Conservation (phyloP, 2,329 filamentous ascomycete genomes). For the Talaromyces sp. region DNA sequence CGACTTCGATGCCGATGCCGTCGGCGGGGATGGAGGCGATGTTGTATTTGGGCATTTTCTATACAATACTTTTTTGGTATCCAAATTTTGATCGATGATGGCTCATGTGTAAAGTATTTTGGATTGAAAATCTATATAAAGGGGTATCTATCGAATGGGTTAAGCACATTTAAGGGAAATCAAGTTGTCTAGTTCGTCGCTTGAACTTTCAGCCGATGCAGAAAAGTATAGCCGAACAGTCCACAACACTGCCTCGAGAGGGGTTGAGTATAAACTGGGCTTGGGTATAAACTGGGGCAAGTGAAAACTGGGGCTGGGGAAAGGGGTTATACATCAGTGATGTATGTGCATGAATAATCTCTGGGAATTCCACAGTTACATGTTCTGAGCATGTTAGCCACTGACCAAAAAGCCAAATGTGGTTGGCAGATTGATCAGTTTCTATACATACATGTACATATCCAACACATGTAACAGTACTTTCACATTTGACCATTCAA, state of each 20-base stretch:
- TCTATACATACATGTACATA: too few species aligned
- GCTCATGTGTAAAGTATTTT: neutral
- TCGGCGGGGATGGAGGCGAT: constrained; percentile 59
- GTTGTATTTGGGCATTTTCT: constrained; percentile 30
- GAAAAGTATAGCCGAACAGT: neutral
- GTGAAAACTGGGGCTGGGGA: neutral
- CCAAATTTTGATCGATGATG: neutral
- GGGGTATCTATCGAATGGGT: neutral
- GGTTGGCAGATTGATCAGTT: too few species aligned
- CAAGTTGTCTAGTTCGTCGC: neutral
- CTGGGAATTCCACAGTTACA: neutral
- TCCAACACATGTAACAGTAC: neutral
- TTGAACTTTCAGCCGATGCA: neutral
- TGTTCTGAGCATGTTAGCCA: too few species aligned
- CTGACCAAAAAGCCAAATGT: too few species aligned
- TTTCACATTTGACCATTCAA: neutral
- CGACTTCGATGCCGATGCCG: constrained; percentile 60
- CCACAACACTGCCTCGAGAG: neutral
- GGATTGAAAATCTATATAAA: neutral
- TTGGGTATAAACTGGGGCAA: neutral
- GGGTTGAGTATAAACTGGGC: neutral
- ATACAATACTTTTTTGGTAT: neutral
- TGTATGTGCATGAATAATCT: neutral
- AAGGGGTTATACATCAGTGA: neutral
- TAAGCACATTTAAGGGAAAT: neutral